phyloP scores from a whole-genome alignment of 495 filamentous ascomycete genomes.

The Penicilliopsis zonata region DNA sequence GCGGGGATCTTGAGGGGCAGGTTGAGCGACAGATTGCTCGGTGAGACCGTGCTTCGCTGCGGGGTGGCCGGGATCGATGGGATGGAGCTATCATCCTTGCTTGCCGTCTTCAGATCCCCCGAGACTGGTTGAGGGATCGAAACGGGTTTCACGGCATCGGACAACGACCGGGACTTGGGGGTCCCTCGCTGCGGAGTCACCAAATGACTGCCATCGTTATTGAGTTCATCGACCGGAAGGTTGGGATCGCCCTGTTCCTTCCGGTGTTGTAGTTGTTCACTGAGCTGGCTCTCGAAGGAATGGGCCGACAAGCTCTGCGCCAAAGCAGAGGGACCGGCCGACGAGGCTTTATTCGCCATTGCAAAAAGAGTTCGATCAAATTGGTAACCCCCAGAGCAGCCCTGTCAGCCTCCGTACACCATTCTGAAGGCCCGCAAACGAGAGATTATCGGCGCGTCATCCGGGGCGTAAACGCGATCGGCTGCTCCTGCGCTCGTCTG shows the following conservation, averaged over 20 bases:
- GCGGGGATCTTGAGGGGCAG: slow-evolving; percentile 47
- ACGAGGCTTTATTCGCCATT: slow-evolving; percentile 10
- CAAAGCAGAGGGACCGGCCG: slow-evolving; percentile 8
- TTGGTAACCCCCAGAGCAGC: too few relatives aligned
- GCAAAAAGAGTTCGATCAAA: too few relatives aligned
- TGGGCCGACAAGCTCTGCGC: slow-evolving; percentile 13
- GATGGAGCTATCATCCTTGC: slow-evolving; percentile 74
- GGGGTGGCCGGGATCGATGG: slow-evolving; percentile 50
- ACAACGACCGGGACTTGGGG: slow-evolving; percentile 31
- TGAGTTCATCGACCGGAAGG: slow-evolving; percentile 5
- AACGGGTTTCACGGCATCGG: slow-evolving; percentile 28
- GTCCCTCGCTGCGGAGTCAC: slow-evolving; percentile 14
- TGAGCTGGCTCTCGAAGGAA: slow-evolving; percentile 29
- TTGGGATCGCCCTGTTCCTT: slow-evolving; percentile 9
- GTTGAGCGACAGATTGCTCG: slow-evolving; percentile 59
- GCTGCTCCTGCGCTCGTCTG: too few relatives aligned
- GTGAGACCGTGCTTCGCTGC: slow-evolving; percentile 44
- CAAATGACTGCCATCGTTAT: slow-evolving; percentile 5
- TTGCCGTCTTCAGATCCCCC: slow-evolving; percentile 19
- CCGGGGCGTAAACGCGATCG: too few relatives aligned
- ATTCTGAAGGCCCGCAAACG: too few relatives aligned
- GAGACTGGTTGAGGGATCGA: slow-evolving; percentile 13
- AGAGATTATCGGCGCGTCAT: too few relatives aligned
- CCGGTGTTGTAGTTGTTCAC: slow-evolving; percentile 25
- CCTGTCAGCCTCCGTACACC: too few relatives aligned